Evolutionary conservation across 2,329 filamentous ascomycete species (phyloP), one percentile per base, ranked within the genome.

Genomic region (Cercospora brassicicola): DNA sequence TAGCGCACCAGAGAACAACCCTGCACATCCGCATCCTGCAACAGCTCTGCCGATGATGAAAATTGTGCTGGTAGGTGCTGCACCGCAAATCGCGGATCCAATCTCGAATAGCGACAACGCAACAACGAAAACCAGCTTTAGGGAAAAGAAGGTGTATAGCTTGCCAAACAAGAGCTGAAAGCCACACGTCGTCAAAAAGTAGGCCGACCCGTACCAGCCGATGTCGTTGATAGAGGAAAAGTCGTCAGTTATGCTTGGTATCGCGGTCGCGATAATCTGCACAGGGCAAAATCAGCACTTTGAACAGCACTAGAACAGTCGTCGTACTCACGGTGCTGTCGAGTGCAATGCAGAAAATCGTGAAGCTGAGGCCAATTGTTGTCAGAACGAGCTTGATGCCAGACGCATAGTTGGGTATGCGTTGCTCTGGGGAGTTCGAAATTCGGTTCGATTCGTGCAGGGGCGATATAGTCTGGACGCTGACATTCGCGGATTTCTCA

Each of bases 11-110:
- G 86, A 84, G 55, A 90, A 77, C 9, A 85, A 83, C 20, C 88
- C 88, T 63, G 88, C 88, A 36, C 85, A 86, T 8, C 86, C 88
- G 42, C 85, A 80, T 68, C 88, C 88, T 75, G 90, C 88, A 48
- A 90, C 80, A 0, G 85, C 84, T 73, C 88, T 80, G 20, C 85
- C 87, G 3, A 82, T 82, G 64, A 90, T 65, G 53, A 65, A 60
- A 1, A 42, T 42, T 30, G 56, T 51, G 36, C 53, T 59, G 18
- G 48, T 65, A 82, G 86, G 64, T 81, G 81, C 13, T 84, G 81
- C 33, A 87, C 72, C 2, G 82, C 64, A 90, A 11, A 84, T 73
- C 10, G 80, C 70, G n/a, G 74, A 78, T 1, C 81, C 82, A 9
- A 79, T 11, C 66, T 84, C 81, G 67, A 84, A 84, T 30, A 84